These are phyloP conservation scores for Dioscorea dumetorum DNA, from an alignment of 106 monocot species.

Conservation along the genomic window DNA sequence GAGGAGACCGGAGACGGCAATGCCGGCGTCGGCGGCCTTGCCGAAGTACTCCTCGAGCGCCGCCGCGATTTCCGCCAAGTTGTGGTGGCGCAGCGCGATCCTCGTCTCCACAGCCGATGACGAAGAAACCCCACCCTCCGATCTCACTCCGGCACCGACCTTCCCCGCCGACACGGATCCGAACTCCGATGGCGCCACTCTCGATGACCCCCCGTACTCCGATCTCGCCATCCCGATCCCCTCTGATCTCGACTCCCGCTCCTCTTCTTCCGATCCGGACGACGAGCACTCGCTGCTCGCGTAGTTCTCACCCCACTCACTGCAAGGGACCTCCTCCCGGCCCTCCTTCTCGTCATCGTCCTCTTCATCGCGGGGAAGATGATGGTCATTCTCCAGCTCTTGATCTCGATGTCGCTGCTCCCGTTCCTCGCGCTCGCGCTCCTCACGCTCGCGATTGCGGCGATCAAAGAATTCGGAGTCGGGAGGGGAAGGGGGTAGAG, in stretches of 20 bases:
- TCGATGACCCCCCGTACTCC: slow-evolving; percentile 22
- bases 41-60: slow-evolving; percentile 80
- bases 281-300: slow-evolving; percentile 39
- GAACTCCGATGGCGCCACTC: slow-evolving; percentile 36
- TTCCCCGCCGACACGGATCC: slow-evolving; percentile 14
- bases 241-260: slow-evolving; percentile 46
- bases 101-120: slow-evolving; percentile 15
- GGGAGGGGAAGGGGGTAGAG: slow-evolving; percentile 94
- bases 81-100: slow-evolving; percentile 70
- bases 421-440: slow-evolving; percentile 6
- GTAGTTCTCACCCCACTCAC: slow-evolving; percentile 42
- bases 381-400: neutral
- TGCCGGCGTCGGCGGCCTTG: slow-evolving; percentile 72
- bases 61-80: slow-evolving; percentile 71
- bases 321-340: slow-evolving; percentile 30
- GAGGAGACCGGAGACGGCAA: slow-evolving; percentile 61
- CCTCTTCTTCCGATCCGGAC: slow-evolving; percentile 24
- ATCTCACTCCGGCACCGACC: slow-evolving; percentile 15
- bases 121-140: slow-evolving; percentile 8
- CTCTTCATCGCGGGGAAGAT: slow-evolving; percentile 15
- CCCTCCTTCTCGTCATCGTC: slow-evolving; percentile 19
- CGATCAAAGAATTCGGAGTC: slow-evolving; percentile 83
- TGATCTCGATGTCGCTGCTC: neutral
- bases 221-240: slow-evolving; percentile 30
- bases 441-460: slow-evolving; percentile 27